Evolutionary conservation across 306 rosid genomes (phyloP).

Genomic region (Lupinus albus): DNA sequence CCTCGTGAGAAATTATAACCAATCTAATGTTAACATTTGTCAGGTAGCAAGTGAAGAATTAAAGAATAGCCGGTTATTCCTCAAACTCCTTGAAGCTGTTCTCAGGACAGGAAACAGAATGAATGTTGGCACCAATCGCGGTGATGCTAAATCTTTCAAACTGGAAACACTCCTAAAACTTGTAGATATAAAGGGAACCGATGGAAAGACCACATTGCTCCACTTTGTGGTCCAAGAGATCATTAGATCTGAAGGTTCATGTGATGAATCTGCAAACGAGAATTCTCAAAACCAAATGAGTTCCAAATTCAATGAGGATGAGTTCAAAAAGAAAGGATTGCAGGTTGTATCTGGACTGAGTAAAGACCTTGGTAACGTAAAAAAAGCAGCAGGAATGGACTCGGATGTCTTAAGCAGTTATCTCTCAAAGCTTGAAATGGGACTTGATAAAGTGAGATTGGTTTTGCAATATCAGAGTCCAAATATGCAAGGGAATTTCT

Average conservation of each 20-base stretch:
- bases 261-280: slow-evolving; percentile 22
- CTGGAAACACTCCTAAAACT: slow-evolving; percentile 91
- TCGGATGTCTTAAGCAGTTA: slow-evolving; percentile 89
- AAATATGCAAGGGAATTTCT: slow-evolving; percentile 73
- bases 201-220: slow-evolving; percentile 66
- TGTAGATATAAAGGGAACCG: slow-evolving; percentile 66
- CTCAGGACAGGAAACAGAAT: slow-evolving; percentile 98
- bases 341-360: too few relatives aligned
- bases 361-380: too few relatives aligned
- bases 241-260: slow-evolving; percentile 76
- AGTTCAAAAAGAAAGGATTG: too few relatives aligned
- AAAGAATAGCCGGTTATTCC: slow-evolving; percentile 84
- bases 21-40: slow-evolving; percentile 31
- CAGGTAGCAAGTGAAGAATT: slow-evolving; percentile 93
- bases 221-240: slow-evolving; percentile 99
- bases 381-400: slow-evolving; percentile 60
- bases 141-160: slow-evolving; percentile 91
- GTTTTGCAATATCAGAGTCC: slow-evolving; percentile 31
- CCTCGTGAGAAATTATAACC: slow-evolving; percentile 39
- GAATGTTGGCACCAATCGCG: slow-evolving; percentile 97
- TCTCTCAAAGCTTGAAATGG: slow-evolving; percentile 78
- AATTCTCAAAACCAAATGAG: too few relatives aligned
- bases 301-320: too few relatives aligned
- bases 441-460: slow-evolving; percentile 85
- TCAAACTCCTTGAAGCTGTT: slow-evolving; percentile 97